A percentile compares a stretch with the other conserved stretches of the same genome.
Conservation (phyloP, 139 green algal species). For the Medakamo hakoo region DNA sequence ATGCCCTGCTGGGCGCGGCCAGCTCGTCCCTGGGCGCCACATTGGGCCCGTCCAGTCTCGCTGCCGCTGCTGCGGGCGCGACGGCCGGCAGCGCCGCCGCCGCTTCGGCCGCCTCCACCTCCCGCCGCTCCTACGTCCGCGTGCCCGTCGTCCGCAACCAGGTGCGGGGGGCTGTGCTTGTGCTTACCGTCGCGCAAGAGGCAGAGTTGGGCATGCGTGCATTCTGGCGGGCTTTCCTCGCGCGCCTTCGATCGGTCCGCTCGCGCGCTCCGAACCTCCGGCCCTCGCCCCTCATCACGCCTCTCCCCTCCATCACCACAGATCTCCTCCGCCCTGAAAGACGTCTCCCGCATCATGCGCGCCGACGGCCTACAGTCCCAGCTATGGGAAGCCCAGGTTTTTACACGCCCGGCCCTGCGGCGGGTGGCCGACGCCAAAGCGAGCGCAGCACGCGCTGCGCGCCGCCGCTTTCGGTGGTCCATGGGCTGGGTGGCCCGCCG, state of each 20-base stretch:
- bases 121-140: not conserved
- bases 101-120: not conserved
- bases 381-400: not conserved
- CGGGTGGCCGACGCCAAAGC: not conserved
- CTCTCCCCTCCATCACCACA: not conserved
- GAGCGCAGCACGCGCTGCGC: not conserved
- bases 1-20: not conserved
- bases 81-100: not conserved
- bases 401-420: not conserved
- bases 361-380: not conserved
- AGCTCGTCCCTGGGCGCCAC: not conserved
- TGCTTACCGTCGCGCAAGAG: not conserved
- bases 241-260: no score
- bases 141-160: not conserved
- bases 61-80: no score
- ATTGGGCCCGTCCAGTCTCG: not conserved
- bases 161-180: not conserved
- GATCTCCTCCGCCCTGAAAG: not conserved
- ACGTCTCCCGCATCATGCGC: not conserved
- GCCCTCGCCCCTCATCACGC: not conserved
- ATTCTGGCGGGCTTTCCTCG: no score
- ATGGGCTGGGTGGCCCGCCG: not conserved
- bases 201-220: not conserved
- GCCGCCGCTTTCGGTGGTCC: not conserved
- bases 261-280: no score